These are phyloP conservation scores for Verticillium nubilum DNA, from an alignment of 2,329 filamentous ascomycete species.

Conservation along the genomic window DNA sequence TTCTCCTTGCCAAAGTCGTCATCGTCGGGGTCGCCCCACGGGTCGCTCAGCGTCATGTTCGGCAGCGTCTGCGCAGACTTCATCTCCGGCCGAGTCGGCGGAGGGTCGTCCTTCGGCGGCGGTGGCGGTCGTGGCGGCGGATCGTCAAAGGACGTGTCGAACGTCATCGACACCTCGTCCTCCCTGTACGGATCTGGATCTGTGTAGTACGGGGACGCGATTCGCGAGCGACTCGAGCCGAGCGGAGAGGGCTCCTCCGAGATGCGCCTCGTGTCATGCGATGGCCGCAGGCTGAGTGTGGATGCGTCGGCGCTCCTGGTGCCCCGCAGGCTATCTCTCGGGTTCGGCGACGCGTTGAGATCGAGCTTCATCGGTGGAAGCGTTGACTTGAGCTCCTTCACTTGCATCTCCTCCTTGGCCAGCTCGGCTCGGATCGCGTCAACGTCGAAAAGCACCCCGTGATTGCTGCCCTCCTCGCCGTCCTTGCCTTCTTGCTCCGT, in stretches of 20 bases:
- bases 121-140: constrained; percentile 21
- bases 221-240: constrained; percentile 12
- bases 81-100: constrained; percentile 31
- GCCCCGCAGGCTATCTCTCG: constrained; percentile 31
- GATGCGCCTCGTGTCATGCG: constrained; percentile 13
- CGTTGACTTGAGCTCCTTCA: constrained; percentile 81
- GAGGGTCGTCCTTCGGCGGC: constrained; percentile 21
- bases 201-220: constrained; percentile 18
- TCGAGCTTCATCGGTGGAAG: constrained; percentile 85
- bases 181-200: constrained; percentile 24
- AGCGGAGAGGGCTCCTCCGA: constrained; percentile 14
- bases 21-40: constrained; percentile 66
- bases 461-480: constrained; percentile 45
- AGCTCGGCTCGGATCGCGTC: constrained; percentile 89
- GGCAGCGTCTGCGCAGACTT: constrained; percentile 44
- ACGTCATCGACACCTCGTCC: constrained; percentile 63
- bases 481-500: constrained; percentile 33
- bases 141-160: constrained; percentile 58
- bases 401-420: constrained; percentile 60
- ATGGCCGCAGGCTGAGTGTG: constrained; percentile 17
- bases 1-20: constrained; percentile 67
- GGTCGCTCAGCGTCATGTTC: constrained; percentile 47
- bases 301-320: constrained; percentile 39
- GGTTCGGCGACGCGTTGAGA: constrained; percentile 22
- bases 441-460: constrained; percentile 81